Percentiles rank a stretch among this genome's conserved stretches.
These are phyloP conservation scores for Cadophora sp. DNA, from an alignment of 2,329 filamentous ascomycete genomes.

Conservation along the genomic window DNA sequence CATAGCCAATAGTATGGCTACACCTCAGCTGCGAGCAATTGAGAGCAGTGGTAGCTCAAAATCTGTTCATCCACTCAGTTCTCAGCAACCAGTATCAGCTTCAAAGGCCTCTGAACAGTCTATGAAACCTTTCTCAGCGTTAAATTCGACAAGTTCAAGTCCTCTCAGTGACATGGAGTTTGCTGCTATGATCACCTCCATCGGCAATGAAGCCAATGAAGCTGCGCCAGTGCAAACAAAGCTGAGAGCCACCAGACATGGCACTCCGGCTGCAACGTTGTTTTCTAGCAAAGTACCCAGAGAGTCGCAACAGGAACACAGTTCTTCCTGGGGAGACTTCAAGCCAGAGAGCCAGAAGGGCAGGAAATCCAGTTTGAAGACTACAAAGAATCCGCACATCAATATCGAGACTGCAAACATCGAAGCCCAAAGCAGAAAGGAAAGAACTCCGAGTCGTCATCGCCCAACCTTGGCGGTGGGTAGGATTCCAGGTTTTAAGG, in stretches of 20 bases:
- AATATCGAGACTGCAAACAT: not conserved
- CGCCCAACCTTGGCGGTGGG: not conserved
- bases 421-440: not conserved
- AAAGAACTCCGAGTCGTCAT: not conserved
- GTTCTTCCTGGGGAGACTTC: not conserved
- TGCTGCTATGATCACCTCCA: not conserved
- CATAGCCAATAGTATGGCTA: not conserved
- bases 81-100: not conserved
- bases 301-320: not conserved
- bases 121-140: slow-evolving; percentile 21
- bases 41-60: not conserved
- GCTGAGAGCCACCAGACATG: not conserved
- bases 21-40: not conserved
- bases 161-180: slow-evolving; percentile 15
- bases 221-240: not conserved
- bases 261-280: not conserved
- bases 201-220: not conserved
- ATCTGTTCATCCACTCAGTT: not conserved
- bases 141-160: slow-evolving; percentile 8
- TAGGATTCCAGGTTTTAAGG: not conserved
- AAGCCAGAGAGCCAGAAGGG: slow-evolving; percentile 8
- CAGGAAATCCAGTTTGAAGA: slow-evolving; percentile 27
- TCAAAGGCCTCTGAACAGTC: not conserved
- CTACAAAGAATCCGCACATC: not conserved
- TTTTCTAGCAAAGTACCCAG: no score